Evolutionary conservation across 768 basidiomycete species (phyloP), one percentile per base, ranked within the genome.

Genomic region (Russula foetens): DNA sequence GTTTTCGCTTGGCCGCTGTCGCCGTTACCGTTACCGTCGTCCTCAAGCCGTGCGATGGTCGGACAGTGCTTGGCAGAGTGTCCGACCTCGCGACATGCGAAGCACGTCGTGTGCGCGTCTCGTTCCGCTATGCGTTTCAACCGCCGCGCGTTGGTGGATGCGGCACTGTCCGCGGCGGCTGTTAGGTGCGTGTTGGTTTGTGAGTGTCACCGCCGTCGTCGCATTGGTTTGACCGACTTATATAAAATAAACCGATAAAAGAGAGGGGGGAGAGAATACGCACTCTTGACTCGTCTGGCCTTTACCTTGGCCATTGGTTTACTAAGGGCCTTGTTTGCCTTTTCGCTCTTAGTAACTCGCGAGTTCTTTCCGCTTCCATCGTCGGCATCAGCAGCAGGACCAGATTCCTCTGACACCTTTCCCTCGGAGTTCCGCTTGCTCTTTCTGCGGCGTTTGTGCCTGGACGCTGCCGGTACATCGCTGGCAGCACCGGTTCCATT

Each of bases 21-120:
- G 9, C 49, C 60, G 26, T 19, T 67, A 58, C 73, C 66, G 38
- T 61, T 60, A n/a, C 45, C 68, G 31, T 72, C 67, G 9, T 68
- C 58, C 12, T 74, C 63, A 8, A 73, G 71, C 17, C 75, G 56
- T 28, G 14, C 9, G 8, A 62, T 35, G 4, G 61, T 81, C 0
- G 89, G 88, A 69, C 94, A 98, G 58, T 92, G 83, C 69, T 78
- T 84, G 3, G 92, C 92, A 2, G 86, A 77, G 68, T 98, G 94
- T 0, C 94, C 94, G 63, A 78, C 82, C 67, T 84, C 77, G 53
- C 94, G 81, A 75, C 94, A 98, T 3, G 87, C 88, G 71, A 93
- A 95, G 70, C 94, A 97, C 7, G 81, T 84, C 1, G 85, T 92
- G 2, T 75, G 71, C 9, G 77, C 74, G 14, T 77, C 66, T 45